Conservation (phyloP, 306 rosid genomes). For the Casuarina glauca region DNA sequence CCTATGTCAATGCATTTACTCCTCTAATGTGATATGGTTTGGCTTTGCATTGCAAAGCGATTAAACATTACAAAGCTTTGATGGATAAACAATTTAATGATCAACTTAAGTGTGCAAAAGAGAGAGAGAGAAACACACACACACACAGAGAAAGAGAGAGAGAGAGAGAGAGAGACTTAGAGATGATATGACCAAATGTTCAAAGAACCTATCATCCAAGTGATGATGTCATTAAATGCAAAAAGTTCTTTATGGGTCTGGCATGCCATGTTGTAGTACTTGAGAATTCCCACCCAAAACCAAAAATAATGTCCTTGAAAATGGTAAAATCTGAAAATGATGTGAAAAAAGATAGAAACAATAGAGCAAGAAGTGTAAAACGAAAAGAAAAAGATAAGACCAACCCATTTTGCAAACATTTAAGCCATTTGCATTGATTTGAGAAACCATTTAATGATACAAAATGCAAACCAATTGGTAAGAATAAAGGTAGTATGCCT, state of each 20-base stretch:
- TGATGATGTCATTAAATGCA: slow-evolving; percentile 24
- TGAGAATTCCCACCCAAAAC: neutral
- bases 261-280: neutral
- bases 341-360: neutral
- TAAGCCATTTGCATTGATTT: too few species aligned
- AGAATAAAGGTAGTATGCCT: too few species aligned
- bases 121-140: too few species aligned
- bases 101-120: neutral
- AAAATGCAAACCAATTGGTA: too few species aligned
- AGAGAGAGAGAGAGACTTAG: neutral
- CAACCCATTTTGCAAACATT: too few species aligned
- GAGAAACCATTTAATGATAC: too few species aligned
- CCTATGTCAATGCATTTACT: slow-evolving; percentile 32
- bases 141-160: neutral
- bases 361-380: neutral
- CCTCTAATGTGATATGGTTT: slow-evolving; percentile 55
- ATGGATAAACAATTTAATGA: neutral
- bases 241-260: slow-evolving; percentile 4
- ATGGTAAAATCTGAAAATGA: slow-evolving; percentile 14
- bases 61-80: neutral
- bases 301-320: neutral
- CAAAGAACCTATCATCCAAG: neutral
- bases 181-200: slow-evolving; percentile 4
- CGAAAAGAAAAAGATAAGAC: too few species aligned
- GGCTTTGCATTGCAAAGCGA: slow-evolving; percentile 47